Base-by-base conservation (phyloP, 176 grass and related monocot genomes). In the Melocanna baccifera region DNA sequence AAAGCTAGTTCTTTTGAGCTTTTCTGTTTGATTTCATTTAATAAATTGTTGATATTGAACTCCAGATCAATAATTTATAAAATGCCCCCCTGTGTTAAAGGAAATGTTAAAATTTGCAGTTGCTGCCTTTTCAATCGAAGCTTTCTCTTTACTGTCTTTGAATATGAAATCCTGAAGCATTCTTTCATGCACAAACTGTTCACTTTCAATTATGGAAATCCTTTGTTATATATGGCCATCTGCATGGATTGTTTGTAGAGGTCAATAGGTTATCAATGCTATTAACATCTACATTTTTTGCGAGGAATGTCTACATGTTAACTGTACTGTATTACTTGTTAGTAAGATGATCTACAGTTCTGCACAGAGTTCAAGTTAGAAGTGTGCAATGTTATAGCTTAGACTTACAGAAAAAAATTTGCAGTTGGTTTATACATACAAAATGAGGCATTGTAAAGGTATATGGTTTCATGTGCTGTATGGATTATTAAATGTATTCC, bases 1-100 rank as follows among this genome's bases (percentile, higher is more conserved):
- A 3, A 30, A 59, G 5, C 26, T 68, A 36, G 6, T 61, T 69
- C 9, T 71, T 70, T 41, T 34, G 57, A 77, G 70, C 5, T 36
- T 12, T 69, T 84, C 22, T 64, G 15, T 58, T 81, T 81, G 4
- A 20, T 26, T 71, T n/a, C 32, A 75, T 63, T 72, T 78, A 71
- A 74, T 51, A 13, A 28, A 30, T 78, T 16, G 22, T 37, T 80
- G 13, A 51, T 36, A 20, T 23, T 64, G 45, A 47, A 12, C 29
- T 69, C 30, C 12, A 7, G 7, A 28, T 47, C 3, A 67, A 69
- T 4, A 64, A 8, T 50, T 72, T 37, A 9, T 34, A 64, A 62
- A 19, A 37, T 47, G 18, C n/a, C 5, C 4, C n/a, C 41, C 6
- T 18, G 2, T 23, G 9, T 82, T 59, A 67, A 5, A 58, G 39